phyloP scores from a whole-genome alignment of 1,284 basidiomycete species.

The Mycena citricolor region DNA sequence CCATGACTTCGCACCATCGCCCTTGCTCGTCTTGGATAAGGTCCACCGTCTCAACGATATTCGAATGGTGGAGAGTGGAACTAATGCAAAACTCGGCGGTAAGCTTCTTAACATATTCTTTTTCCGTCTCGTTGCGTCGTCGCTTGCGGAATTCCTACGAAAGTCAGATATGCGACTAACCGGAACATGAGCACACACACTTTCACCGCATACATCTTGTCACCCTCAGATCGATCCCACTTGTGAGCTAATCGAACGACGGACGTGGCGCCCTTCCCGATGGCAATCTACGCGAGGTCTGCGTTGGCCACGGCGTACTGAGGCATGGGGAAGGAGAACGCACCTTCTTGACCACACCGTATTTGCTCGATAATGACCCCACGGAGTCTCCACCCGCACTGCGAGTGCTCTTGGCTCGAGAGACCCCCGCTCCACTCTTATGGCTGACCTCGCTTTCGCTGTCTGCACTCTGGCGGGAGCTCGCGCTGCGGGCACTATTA shows the following conservation, averaged over 20 bases:
- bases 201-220: conserved; percentile 99
- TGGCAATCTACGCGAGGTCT: conserved; percentile 59
- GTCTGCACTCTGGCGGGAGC: conserved; percentile 17
- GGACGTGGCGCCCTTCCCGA: conserved; percentile 96
- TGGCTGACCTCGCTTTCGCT: conserved; percentile 16
- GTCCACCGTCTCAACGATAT: conserved; percentile 98
- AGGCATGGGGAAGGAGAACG: neutral
- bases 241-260: conserved; percentile 97
- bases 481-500: conserved; percentile 61
- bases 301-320: neutral
- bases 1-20: conserved; percentile 99
- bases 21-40: conserved; percentile 95
- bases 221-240: conserved; percentile 89
- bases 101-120: conserved; percentile 99
- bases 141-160: conserved; percentile 93
- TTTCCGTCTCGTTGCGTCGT: conserved; percentile 97
- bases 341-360: conserved; percentile 91
- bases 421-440: conserved; percentile 38
- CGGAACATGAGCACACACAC: conserved; percentile 38
- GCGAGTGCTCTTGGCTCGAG: conserved; percentile 34
- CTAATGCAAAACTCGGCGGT: conserved; percentile 99
- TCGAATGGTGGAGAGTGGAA: conserved; percentile 87
- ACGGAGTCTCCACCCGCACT: conserved; percentile 63
- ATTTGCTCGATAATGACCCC: conserved; percentile 81
- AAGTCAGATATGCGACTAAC: no score